Evolutionary conservation across 1,284 basidiomycete species (phyloP).

Genomic region (Austroboletus rostrupii): DNA sequence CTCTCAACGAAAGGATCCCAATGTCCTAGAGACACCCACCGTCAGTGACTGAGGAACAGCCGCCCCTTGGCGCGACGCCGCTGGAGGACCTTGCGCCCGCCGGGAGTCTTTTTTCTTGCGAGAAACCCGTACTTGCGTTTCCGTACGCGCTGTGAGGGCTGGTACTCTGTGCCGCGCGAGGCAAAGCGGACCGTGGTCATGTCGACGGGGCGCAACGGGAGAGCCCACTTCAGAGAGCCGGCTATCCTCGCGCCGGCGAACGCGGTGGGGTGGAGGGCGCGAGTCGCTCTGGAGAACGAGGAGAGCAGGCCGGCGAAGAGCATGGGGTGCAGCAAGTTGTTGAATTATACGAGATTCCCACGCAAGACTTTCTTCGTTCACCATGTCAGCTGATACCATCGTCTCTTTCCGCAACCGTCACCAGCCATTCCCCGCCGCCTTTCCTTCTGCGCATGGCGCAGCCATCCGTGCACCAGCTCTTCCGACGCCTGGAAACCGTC

Average conservation of each 20-base stretch:
- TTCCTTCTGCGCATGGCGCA: conserved; percentile 33
- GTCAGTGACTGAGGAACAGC: conserved; percentile 39
- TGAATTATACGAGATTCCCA: conserved; percentile 17
- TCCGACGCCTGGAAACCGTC: conserved; percentile 69
- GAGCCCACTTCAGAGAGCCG: conserved; percentile 21
- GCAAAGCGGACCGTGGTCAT: conserved; percentile 29
- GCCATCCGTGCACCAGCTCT: conserved; percentile 55
- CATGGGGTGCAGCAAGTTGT: conserved; percentile 13
- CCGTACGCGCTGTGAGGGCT: conserved; percentile 32
- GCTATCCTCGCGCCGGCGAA: conserved; percentile 13
- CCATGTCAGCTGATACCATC: neutral
- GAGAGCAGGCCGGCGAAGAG: conserved; percentile 19
- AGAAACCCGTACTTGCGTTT: conserved; percentile 33
- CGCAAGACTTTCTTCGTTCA: conserved; percentile 6
- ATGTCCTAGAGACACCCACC: conserved; percentile 10
- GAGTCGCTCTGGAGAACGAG: conserved; percentile 23
- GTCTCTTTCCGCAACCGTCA: conserved; percentile 2
- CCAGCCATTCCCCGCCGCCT: neutral
- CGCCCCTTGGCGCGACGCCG: conserved; percentile 40
- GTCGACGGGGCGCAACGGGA: conserved; percentile 19
- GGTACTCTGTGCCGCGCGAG: conserved; percentile 35
- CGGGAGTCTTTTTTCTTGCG: conserved; percentile 29
- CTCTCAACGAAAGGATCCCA: neutral
- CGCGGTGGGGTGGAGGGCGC: conserved; percentile 20
- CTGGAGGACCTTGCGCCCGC: conserved; percentile 33